phyloP scores from a whole-genome alignment of 2,329 filamentous ascomycete genomes.

The Fonsecaea erecta region DNA sequence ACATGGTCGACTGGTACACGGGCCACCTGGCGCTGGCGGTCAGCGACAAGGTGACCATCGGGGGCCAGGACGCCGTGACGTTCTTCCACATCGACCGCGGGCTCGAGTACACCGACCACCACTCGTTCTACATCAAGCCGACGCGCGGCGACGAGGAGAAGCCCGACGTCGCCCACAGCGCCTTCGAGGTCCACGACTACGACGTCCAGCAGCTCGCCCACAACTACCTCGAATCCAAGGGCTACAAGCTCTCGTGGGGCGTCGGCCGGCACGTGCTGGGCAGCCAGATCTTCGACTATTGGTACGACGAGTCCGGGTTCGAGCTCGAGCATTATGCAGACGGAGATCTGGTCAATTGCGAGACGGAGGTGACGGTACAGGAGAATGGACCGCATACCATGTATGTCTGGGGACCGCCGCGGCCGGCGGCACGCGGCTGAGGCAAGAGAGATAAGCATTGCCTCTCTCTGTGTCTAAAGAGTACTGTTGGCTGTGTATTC shows the following conservation, averaged over 20 bases:
- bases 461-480: no score
- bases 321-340: constrained; percentile 74
- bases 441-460: no score
- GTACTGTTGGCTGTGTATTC: not conserved
- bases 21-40: constrained; percentile 50
- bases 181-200: constrained; percentile 73
- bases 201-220: constrained; percentile 72
- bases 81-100: constrained; percentile 60
- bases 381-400: constrained; percentile 13
- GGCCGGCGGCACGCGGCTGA: constrained; percentile 5
- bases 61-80: constrained; percentile 41
- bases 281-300: constrained; percentile 72
- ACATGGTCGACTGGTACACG: constrained; percentile 38
- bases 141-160: constrained; percentile 25
- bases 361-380: constrained; percentile 38
- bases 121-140: constrained; percentile 52
- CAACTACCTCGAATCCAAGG: constrained; percentile 67
- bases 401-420: constrained; percentile 11
- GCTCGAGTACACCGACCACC: constrained; percentile 54
- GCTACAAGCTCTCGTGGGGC: constrained; percentile 70
- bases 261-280: constrained; percentile 72
- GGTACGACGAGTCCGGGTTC: constrained; percentile 58
- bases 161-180: constrained; percentile 67
- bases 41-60: constrained; percentile 49
- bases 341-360: constrained; percentile 56